phyloP scores from a whole-genome alignment of 148 eudicot genomes.

The Chenopodium suecicum region DNA sequence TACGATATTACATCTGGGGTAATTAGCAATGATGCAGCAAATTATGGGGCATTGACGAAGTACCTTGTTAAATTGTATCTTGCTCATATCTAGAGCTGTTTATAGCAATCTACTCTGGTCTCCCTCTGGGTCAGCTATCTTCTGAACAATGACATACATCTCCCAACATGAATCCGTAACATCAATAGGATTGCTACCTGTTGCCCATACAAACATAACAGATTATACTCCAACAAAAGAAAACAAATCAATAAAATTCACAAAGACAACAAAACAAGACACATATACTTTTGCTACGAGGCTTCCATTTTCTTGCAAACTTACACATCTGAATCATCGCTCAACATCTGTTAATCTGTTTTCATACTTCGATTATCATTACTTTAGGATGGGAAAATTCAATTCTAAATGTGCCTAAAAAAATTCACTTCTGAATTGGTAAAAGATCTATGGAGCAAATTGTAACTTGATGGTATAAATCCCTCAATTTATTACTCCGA shows the following conservation, averaged over 20 bases:
- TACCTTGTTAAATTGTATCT: constrained; percentile 95
- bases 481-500: background rate
- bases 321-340: background rate
- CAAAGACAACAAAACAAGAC: background rate
- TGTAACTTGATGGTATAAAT: too few species aligned
- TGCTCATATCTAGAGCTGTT: constrained; percentile 50
- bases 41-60: background rate
- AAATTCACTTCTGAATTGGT: too few species aligned
- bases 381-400: background rate
- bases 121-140: constrained; percentile 38
- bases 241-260: background rate
- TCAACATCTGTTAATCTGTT: too few species aligned
- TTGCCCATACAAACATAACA: constrained; percentile 7
- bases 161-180: constrained; percentile 94
- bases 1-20: background rate
- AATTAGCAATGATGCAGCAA: background rate
- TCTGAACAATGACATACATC: constrained; percentile 56
- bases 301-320: too few species aligned
- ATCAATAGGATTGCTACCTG: constrained; percentile 95
- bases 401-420: too few species aligned
- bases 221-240: background rate
- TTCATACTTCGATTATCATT: too few species aligned
- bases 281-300: background rate
- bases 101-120: constrained; percentile 55
- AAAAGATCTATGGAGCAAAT: too few species aligned